Conservation (phyloP, 1,284 basidiomycete species). For the Pseudozyma sp. region DNA sequence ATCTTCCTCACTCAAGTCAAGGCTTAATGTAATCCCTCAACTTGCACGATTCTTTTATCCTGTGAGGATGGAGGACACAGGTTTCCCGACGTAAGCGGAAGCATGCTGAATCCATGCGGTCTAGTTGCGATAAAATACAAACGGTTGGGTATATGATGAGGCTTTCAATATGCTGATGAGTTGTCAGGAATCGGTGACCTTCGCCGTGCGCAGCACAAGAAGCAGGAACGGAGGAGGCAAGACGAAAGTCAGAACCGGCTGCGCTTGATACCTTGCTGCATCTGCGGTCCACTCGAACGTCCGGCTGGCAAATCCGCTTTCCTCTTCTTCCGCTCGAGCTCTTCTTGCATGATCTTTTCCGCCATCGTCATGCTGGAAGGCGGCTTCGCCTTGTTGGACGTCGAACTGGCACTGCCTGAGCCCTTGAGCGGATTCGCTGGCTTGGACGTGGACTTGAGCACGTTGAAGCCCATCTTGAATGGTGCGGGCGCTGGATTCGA, state of each 20-base stretch:
- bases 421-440: constrained; percentile 36
- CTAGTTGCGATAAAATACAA: background rate
- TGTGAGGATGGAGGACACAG: too few species aligned
- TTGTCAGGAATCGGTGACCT: background rate
- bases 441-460: constrained; percentile 49
- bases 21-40: too few species aligned
- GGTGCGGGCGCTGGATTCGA: constrained; percentile 9
- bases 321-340: constrained; percentile 50
- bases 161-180: too few species aligned
- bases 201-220: too few species aligned
- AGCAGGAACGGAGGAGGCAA: background rate
- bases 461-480: constrained; percentile 47
- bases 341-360: constrained; percentile 65
- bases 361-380: constrained; percentile 57
- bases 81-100: too few species aligned
- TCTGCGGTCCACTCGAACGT: constrained; percentile 42
- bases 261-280: constrained; percentile 56
- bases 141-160: background rate
- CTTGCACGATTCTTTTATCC: too few species aligned
- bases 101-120: too few species aligned
- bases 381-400: constrained; percentile 23
- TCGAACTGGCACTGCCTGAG: background rate
- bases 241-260: constrained; percentile 47
- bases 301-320: constrained; percentile 16
- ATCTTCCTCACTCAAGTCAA: too few species aligned